phyloP scores from a whole-genome alignment of 2,329 filamentous ascomycete genomes.

The Ophidiomyces ophidiicola region DNA sequence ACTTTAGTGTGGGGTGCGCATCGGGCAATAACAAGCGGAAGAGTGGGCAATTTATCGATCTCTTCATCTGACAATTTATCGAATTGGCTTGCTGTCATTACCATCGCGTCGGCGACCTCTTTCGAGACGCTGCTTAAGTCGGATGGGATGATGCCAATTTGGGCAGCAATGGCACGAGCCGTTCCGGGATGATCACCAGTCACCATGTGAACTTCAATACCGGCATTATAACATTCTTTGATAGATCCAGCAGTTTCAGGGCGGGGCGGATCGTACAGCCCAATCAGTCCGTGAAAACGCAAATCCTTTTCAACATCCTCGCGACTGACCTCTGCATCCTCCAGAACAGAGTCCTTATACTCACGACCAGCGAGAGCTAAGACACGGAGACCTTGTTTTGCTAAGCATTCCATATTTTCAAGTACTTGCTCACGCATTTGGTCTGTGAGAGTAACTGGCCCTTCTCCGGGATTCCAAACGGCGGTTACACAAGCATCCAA shows the following conservation, averaged over 20 bases:
- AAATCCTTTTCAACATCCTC: conserved; percentile 54
- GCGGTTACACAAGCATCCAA: conserved; percentile 49
- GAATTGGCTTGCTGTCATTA: conserved; percentile 66
- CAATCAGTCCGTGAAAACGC: conserved; percentile 66
- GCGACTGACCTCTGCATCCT: conserved; percentile 41
- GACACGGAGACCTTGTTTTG: conserved; percentile 55
- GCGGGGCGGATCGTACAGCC: conserved; percentile 76
- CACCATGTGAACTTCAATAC: conserved; percentile 71
- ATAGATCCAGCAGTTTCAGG: conserved; percentile 66
- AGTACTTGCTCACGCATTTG: conserved; percentile 46
- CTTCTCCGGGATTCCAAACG: conserved; percentile 33
- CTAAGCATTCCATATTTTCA: conserved; percentile 56
- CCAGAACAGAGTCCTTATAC: conserved; percentile 19
- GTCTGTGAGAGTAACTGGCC: conserved; percentile 38
- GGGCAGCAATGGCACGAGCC: conserved; percentile 62
- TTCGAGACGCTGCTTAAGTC: conserved; percentile 49
- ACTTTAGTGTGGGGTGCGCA: conserved; percentile 57
- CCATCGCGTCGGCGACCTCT: conserved; percentile 53
- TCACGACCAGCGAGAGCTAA: conserved; percentile 50
- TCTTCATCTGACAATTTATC: conserved; percentile 63
- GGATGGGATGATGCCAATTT: conserved; percentile 63
- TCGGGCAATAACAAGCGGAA: conserved; percentile 48
- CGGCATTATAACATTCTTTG: conserved; percentile 55
- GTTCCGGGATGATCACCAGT: conserved; percentile 73
- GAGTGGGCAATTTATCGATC: conserved; percentile 48